Evolutionary conservation across 495 filamentous ascomycete species (phyloP).

Genomic region (Hypoxylon lienhwacheense): DNA sequence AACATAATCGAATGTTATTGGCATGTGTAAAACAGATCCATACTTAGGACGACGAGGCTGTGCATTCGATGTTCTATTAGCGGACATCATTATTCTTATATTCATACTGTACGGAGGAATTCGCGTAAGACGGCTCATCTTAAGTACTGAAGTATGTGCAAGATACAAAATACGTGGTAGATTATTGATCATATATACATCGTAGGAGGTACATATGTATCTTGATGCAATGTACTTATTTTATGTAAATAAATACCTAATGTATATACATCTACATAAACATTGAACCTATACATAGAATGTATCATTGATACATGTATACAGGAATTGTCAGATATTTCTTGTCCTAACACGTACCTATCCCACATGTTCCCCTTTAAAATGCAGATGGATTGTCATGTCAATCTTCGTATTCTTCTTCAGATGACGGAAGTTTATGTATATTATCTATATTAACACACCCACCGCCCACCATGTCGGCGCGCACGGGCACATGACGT

Average conservation of each 20-base stretch:
- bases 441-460: conserved; percentile 7
- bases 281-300: too few species aligned
- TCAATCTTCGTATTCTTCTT: conserved; percentile 24
- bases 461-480: conserved; percentile 1
- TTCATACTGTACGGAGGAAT: conserved; percentile 24
- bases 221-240: too few species aligned
- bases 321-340: too few species aligned
- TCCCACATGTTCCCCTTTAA: conserved; percentile 25
- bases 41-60: conserved; percentile 29
- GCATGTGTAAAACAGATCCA: conserved; percentile 15
- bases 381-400: conserved; percentile 25
- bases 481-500: conserved; percentile 2
- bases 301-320: too few species aligned
- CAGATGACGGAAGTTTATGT: conserved; percentile 15
- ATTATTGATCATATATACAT: too few species aligned
- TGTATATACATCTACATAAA: too few species aligned
- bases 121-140: conserved; percentile 10
- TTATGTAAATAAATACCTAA: too few species aligned
- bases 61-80: conserved; percentile 21
- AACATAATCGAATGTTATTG: conserved; percentile 22
- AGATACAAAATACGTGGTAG: too few species aligned
- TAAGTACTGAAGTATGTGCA: too few species aligned
- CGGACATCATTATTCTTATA: background rate
- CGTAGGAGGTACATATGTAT: conserved; percentile 8
- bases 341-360: too few species aligned